Evolutionary conservation across 129 eudicot species (phyloP).

Genomic region (Silybum marianum): DNA sequence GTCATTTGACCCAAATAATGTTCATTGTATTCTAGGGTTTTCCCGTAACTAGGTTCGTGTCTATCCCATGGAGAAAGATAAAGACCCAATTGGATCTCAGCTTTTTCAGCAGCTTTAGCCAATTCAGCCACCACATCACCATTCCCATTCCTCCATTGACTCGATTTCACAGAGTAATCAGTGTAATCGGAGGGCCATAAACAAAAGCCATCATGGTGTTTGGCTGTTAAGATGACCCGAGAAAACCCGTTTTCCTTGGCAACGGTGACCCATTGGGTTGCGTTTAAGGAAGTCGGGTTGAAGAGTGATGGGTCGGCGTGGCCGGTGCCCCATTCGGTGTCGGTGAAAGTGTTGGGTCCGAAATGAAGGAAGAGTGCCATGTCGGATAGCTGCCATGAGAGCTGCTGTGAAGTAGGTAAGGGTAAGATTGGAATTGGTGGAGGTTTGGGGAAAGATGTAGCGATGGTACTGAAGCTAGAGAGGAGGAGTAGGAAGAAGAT

Average conservation of each 20-base stretch:
- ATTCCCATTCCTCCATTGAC: slow-evolving; percentile 66
- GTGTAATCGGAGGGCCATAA: slow-evolving; percentile 87
- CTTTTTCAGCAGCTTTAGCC: slow-evolving; percentile 66
- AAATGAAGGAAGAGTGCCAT: slow-evolving; percentile 91
- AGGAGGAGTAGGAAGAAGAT: slow-evolving; percentile 24
- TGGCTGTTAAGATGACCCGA: slow-evolving; percentile 73
- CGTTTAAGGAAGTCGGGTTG: slow-evolving; percentile 55
- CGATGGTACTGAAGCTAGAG: slow-evolving; percentile 15
- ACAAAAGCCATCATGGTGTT: slow-evolving; percentile 95
- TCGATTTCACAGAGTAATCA: slow-evolving; percentile 70
- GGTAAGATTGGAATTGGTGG: slow-evolving; percentile 89
- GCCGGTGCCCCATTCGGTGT: slow-evolving; percentile 87
- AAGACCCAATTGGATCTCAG: slow-evolving; percentile 70
- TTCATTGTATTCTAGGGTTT: slow-evolving; percentile 83
- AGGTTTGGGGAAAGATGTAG: slow-evolving; percentile 46
- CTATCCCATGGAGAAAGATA: slow-evolving; percentile 98
- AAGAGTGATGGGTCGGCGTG: slow-evolving; percentile 68
- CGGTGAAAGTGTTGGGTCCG: slow-evolving; percentile 93
- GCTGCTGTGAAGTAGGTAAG: slow-evolving; percentile 66
- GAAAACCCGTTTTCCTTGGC: slow-evolving; percentile 76
- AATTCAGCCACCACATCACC: slow-evolving; percentile 88
- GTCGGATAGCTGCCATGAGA: slow-evolving; percentile 80
- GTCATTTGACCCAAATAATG: slow-evolving; percentile 89
- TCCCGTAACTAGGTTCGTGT: slow-evolving; percentile 74
- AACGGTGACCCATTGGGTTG: slow-evolving; percentile 75